Evolutionary conservation across 192 early-diverging fungal species (phyloP).

Genomic region (Rhizoclosmatium sp.): DNA sequence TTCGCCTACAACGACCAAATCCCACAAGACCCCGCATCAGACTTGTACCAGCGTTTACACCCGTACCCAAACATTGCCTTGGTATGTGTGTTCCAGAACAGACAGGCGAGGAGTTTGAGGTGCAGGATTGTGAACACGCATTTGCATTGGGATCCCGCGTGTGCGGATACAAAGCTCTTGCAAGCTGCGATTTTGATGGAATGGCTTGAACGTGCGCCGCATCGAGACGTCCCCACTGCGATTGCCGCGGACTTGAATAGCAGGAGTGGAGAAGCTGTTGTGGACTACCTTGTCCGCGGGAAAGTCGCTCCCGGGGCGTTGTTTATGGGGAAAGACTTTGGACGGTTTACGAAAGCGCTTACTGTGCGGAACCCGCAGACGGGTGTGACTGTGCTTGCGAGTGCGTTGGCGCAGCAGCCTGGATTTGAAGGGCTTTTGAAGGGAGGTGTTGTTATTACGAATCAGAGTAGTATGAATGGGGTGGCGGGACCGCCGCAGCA

Average conservation of each 20-base stretch:
- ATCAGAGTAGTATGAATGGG: background rate
- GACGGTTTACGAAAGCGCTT: slow-evolving; percentile 38
- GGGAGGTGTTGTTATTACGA: slow-evolving; percentile 38
- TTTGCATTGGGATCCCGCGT: slow-evolving; percentile 57
- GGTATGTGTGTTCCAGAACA: slow-evolving; percentile 41
- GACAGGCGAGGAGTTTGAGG: slow-evolving; percentile 29
- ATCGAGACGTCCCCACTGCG: slow-evolving; percentile 48
- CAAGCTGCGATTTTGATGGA: slow-evolving; percentile 58
- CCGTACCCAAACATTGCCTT: slow-evolving; percentile 55
- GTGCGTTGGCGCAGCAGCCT: slow-evolving; percentile 12
- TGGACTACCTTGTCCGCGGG: slow-evolving; percentile 55
- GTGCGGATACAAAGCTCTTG: slow-evolving; percentile 54
- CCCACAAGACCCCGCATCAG: slow-evolving; percentile 6
- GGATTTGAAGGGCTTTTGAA: slow-evolving; percentile 36
- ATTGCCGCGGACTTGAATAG: slow-evolving; percentile 58
- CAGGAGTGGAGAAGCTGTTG: slow-evolving; percentile 49
- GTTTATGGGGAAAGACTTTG: slow-evolving; percentile 48
- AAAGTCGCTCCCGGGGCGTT: slow-evolving; percentile 40
- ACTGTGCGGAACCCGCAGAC: slow-evolving; percentile 26
- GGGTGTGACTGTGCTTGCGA: slow-evolving; percentile 24
- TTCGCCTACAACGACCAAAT: slow-evolving; percentile 52
- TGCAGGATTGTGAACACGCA: slow-evolving; percentile 60
- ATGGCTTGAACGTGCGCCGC: slow-evolving; percentile 43
- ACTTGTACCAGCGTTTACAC: slow-evolving; percentile 39
- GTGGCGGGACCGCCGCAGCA: background rate